Conservation (phyloP, 345 rosid genomes). For the Aegle marmelos region DNA sequence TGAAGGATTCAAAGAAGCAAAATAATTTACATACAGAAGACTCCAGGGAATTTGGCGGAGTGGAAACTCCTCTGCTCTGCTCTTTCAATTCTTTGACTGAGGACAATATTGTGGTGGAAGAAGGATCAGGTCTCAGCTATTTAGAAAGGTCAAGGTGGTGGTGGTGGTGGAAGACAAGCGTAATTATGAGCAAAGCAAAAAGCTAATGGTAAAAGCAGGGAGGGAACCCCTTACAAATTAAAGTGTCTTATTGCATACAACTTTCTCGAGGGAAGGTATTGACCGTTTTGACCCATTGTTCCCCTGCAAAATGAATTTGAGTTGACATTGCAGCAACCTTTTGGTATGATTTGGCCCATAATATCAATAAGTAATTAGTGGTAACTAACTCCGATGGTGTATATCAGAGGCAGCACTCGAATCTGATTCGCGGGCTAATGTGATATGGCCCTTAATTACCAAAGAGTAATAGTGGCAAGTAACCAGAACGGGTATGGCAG, state of each 20-base stretch:
- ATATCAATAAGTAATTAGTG: background rate
- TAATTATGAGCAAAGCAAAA: constrained; percentile 32
- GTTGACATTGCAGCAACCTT: background rate
- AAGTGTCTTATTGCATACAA: constrained; percentile 30
- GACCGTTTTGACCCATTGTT: background rate
- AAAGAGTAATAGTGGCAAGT: no score
- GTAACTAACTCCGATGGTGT: background rate
- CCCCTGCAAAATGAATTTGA: background rate
- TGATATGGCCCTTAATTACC: no score
- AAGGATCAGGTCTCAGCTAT: constrained; percentile 18
- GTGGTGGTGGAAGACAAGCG: constrained; percentile 38
- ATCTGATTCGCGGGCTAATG: no score
- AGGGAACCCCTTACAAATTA: constrained; percentile 56
- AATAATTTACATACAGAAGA: constrained; percentile 19
- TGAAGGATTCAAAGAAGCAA: background rate
- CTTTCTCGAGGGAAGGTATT: constrained; percentile 24
- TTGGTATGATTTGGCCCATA: background rate
- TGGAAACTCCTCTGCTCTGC: background rate
- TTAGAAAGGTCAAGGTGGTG: constrained; percentile 8
- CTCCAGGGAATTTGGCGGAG: background rate
- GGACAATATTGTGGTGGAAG: constrained; percentile 14
- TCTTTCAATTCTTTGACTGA: constrained; percentile 4
- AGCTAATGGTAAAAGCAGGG: constrained; percentile 25
- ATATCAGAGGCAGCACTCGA: no score
- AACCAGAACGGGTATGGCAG: no score